A percentile compares a stretch with the other conserved stretches of the same genome.
Evolutionary conservation across 1,139 yeast species (phyloP).

Genomic region (Yamadazyma taylorii): DNA sequence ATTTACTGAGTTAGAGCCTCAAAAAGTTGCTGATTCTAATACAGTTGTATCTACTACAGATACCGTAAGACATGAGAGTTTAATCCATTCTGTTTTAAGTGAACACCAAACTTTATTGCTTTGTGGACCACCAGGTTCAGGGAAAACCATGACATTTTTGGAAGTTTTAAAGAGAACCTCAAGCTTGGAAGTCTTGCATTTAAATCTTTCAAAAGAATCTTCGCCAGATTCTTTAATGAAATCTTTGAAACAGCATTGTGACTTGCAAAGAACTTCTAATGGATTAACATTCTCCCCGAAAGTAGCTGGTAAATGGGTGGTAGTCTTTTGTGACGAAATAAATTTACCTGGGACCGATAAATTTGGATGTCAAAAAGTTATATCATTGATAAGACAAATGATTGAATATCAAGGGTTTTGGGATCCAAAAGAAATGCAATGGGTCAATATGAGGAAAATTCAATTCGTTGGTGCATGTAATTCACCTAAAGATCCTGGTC

Average conservation of each 20-base stretch:
- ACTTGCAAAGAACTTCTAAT: conserved; percentile 50
- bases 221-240: conserved; percentile 61
- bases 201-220: conserved; percentile 86
- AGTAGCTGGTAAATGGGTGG: conserved; percentile 68
- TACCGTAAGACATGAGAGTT: conserved; percentile 64
- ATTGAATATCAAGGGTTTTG: conserved; percentile 79
- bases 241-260: conserved; percentile 73
- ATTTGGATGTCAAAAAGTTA: conserved; percentile 76
- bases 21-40: conserved; percentile 61
- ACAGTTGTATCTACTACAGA: conserved; percentile 78
- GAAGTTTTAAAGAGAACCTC: conserved; percentile 64
- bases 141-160: conserved; percentile 89
- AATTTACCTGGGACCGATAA: conserved; percentile 74
- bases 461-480: conserved; percentile 96
- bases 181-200: conserved; percentile 58
- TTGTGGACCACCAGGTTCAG: conserved; percentile 98
- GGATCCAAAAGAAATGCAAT: conserved; percentile 56
- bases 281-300: conserved; percentile 63
- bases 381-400: conserved; percentile 75
- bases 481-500: conserved; percentile 81
- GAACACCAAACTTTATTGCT: conserved; percentile 65
- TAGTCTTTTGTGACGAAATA: conserved; percentile 89
- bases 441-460: conserved; percentile 67
- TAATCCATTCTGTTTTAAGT: conserved; percentile 57
- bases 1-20: conserved; percentile 54